Conservation (phyloP, 805 yeast genomes). For the Kregervanrija delftensis region DNA sequence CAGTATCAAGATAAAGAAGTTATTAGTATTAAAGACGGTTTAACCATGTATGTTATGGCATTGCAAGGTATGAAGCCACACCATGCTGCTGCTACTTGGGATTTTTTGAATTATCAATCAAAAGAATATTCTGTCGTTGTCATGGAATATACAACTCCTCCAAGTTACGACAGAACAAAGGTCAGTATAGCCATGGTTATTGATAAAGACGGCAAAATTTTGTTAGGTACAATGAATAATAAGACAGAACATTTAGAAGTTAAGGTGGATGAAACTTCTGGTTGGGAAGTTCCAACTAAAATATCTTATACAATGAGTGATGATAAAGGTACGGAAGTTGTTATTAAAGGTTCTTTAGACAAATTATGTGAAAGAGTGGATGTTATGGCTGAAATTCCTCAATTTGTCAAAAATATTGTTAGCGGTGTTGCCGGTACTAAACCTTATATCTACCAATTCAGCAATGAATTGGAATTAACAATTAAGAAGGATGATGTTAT, state of each 20-base stretch:
- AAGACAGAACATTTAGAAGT: constrained; percentile 51
- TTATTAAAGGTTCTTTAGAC: constrained; percentile 52
- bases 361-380: constrained; percentile 83
- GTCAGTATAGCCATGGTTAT: constrained; percentile 77
- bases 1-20: constrained; percentile 3
- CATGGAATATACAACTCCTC: constrained; percentile 96
- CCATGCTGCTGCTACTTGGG: constrained; percentile 97
- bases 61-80: constrained; percentile 99
- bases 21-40: constrained; percentile 31
- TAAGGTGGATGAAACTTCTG: constrained; percentile 67
- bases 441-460: constrained; percentile 94
- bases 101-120: constrained; percentile 84
- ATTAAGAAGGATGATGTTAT: constrained; percentile 33
- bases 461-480: constrained; percentile 46
- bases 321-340: constrained; percentile 35
- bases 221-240: constrained; percentile 59
- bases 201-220: constrained; percentile 52
- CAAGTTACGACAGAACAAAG: constrained; percentile 73
- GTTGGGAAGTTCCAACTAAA: constrained; percentile 81
- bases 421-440: constrained; percentile 93
- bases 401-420: constrained; percentile 86
- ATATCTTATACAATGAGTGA: constrained; percentile 50
- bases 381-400: constrained; percentile 96
- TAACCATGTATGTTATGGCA: constrained; percentile 88
- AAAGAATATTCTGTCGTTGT: constrained; percentile 64